Evolutionary conservation across 169 alveolate genomes (phyloP).

Genomic region (Eimeria necatrix): DNA sequence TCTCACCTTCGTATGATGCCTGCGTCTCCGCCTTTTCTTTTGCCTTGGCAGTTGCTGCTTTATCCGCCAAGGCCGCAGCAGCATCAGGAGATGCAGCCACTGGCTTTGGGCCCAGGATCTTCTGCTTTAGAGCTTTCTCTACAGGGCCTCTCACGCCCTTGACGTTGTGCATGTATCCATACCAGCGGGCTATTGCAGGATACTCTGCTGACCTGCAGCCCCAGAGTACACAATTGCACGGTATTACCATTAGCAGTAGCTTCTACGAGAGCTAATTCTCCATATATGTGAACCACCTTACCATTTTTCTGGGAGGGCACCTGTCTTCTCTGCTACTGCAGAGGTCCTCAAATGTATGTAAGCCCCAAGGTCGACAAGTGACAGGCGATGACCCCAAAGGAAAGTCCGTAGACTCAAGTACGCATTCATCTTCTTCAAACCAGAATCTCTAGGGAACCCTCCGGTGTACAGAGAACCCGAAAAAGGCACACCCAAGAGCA

Average conservation of each 20-base stretch:
- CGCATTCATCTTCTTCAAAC: neutral
- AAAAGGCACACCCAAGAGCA: neutral
- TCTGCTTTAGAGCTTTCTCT: slow-evolving; percentile 12
- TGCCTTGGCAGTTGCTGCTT: neutral
- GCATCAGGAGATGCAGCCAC: neutral
- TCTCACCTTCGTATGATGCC: slow-evolving; percentile 5
- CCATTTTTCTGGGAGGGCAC: slow-evolving; percentile 34
- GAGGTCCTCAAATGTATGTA: slow-evolving; percentile 38
- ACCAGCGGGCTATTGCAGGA: slow-evolving; percentile 38
- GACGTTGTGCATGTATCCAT: slow-evolving; percentile 26
- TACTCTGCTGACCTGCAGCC: neutral
- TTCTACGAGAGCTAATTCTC: too few species aligned
- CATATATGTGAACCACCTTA: neutral
- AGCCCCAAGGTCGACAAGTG: slow-evolving; percentile 70
- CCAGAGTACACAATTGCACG: too few species aligned
- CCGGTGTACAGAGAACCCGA: neutral
- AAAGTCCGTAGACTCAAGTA: slow-evolving; percentile 48
- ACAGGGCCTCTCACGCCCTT: slow-evolving; percentile 17
- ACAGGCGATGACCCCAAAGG: slow-evolving; percentile 29
- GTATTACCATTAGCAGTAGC: too few species aligned
- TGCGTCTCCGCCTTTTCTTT: neutral
- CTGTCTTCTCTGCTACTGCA: neutral
- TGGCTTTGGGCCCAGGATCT: neutral
- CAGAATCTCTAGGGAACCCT: neutral
- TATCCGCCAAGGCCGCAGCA: neutral